Percentiles rank a stretch among this genome's conserved stretches.
phyloP scores from a whole-genome alignment of 192 early-diverging fungal species.

The Oehlia diaphana region DNA sequence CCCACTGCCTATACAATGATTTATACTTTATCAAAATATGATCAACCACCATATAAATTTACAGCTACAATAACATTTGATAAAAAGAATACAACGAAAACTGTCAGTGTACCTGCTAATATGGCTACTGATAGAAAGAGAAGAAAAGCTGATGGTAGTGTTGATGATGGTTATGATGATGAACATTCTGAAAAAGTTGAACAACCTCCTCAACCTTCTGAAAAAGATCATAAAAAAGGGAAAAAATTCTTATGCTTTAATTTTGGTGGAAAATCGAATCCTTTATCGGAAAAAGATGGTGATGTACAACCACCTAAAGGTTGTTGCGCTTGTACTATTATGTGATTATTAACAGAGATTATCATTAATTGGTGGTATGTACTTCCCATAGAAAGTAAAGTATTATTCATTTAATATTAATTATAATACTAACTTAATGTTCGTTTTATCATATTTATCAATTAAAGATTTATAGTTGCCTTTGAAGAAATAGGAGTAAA shows the following conservation, averaged over 20 bases:
- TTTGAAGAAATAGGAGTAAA: neutral
- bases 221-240: neutral
- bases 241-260: neutral
- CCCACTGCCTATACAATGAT: constrained; percentile 27
- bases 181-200: neutral
- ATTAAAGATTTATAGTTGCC: neutral
- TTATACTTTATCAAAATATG: constrained; percentile 17
- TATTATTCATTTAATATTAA: too few species aligned
- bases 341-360: neutral
- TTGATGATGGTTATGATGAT: neutral
- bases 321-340: neutral
- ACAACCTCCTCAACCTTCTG: neutral
- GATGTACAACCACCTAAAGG: neutral
- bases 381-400: too few species aligned
- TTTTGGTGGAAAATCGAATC: neutral
- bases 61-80: constrained; percentile 15
- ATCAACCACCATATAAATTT: constrained; percentile 15
- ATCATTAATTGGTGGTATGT: neutral
- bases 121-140: constrained; percentile 29
- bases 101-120: constrained; percentile 24
- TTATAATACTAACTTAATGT: too few species aligned
- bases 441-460: neutral
- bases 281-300: neutral
- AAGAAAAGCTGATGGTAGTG: constrained; percentile 15
- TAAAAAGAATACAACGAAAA: neutral